Conservation (phyloP, 345 rosid species). For the Eucalyptus pauciflora region DNA sequence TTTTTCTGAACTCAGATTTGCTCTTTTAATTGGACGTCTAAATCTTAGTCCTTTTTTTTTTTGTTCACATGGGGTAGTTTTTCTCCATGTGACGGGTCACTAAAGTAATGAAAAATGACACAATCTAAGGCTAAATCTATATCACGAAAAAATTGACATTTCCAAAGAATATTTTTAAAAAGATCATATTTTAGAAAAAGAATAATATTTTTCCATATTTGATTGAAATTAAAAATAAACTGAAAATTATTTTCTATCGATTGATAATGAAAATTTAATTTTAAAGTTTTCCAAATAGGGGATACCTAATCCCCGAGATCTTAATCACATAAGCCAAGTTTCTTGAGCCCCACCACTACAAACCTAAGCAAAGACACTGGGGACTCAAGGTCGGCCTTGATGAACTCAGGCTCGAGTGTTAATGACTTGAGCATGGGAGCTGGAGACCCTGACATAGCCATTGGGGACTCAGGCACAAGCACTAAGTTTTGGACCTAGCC, state of each 20-base stretch:
- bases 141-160: neutral
- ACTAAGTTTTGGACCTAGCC: neutral
- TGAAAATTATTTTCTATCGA: neutral
- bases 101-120: neutral
- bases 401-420: neutral
- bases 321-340: neutral
- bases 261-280: neutral
- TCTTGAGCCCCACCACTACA: neutral
- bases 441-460: accelerated
- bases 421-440: neutral
- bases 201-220: neutral
- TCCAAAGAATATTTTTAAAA: neutral
- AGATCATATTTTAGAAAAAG: neutral
- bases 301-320: neutral
- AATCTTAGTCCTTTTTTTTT: too few relatives aligned
- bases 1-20: neutral
- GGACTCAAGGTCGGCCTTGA: neutral
- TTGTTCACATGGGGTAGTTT: neutral
- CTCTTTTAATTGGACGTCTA: too few relatives aligned
- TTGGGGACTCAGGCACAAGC: neutral
- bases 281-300: neutral
- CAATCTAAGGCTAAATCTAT: neutral
- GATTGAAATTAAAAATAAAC: neutral
- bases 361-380: neutral
- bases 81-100: neutral